A percentile compares a stretch with the other conserved stretches of the same genome.
Evolutionary conservation across 2,329 filamentous ascomycete species (phyloP).

Genomic region (Colletotrichum sp.): DNA sequence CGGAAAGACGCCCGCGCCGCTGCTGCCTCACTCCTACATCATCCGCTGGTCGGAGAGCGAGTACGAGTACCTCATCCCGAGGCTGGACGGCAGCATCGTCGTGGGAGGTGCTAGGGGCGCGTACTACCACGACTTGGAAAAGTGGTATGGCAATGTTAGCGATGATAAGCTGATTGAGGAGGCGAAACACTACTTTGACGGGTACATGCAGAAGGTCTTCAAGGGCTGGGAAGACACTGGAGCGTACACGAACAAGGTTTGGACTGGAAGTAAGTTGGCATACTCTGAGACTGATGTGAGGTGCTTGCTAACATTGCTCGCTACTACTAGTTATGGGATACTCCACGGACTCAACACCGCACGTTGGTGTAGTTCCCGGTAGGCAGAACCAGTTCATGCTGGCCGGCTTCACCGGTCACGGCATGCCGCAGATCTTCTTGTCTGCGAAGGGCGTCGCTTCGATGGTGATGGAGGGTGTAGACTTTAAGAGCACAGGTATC

Average conservation of each 20-base stretch:
- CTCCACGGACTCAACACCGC: constrained; percentile 44
- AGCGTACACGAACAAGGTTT: constrained; percentile 38
- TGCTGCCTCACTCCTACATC: constrained; percentile 59
- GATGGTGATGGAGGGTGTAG: constrained; percentile 38
- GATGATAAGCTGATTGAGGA: constrained; percentile 43
- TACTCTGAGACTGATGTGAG: not conserved
- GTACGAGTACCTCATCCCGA: constrained; percentile 71
- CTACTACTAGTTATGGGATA: constrained; percentile 41
- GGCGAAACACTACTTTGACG: constrained; percentile 44
- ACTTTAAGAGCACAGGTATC: constrained; percentile 39
- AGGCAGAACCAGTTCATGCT: constrained; percentile 45
- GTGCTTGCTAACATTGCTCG: not conserved
- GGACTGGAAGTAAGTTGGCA: constrained; percentile 42
- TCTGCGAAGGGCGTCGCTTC: constrained; percentile 41
- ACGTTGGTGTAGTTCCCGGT: constrained; percentile 47
- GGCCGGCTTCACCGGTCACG: constrained; percentile 56
- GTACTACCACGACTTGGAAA: constrained; percentile 31
- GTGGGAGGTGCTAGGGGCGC: constrained; percentile 44
- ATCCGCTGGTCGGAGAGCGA: constrained; percentile 62
- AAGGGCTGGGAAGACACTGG: constrained; percentile 48
- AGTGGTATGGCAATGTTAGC: constrained; percentile 49
- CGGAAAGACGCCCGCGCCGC: constrained; percentile 33
- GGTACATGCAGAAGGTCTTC: constrained; percentile 51
- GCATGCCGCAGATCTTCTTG: constrained; percentile 52
- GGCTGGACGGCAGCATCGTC: constrained; percentile 49